Evolutionary conservation across 192 early-diverging fungal genomes (phyloP).

Genomic region (Fimicolochytrium jonesii): DNA sequence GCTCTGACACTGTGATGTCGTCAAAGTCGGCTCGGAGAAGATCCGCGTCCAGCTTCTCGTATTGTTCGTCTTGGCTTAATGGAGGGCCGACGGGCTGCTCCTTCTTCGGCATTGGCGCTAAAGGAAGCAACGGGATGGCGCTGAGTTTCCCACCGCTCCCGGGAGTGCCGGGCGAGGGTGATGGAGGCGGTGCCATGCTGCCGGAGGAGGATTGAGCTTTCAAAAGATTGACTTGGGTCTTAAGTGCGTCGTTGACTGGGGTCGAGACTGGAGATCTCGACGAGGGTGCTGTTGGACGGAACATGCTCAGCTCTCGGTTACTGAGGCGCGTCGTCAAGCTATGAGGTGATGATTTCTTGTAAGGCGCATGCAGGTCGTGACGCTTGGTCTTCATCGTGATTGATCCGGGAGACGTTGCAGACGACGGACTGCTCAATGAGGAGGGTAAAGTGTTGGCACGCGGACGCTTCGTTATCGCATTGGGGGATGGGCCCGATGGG

Average conservation of each 20-base stretch:
- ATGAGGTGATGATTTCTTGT: not conserved
- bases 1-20: constrained; percentile 68
- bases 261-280: not conserved
- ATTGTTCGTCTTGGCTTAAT: constrained; percentile 20
- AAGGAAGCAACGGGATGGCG: constrained; percentile 1
- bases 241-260: no score
- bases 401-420: not conserved
- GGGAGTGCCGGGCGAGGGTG: no score
- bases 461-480: not conserved
- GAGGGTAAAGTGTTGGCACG: not conserved
- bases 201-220: no score
- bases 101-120: not conserved
- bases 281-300: not conserved
- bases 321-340: not conserved
- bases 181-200: no score
- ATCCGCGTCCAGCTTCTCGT: constrained; percentile 53
- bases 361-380: constrained; percentile 1
- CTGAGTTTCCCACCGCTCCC: not conserved
- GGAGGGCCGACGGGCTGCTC: not conserved
- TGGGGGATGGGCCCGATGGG: not conserved
- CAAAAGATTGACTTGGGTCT: no score
- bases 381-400: not conserved
- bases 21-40: constrained; percentile 64
- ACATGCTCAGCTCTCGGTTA: not conserved
- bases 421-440: not conserved